A percentile compares a stretch with the other conserved stretches of the same genome.
These are phyloP conservation scores for Nematocida parisii DNA, from an alignment of 371 early-diverging fungal species.

Conservation along the genomic window DNA sequence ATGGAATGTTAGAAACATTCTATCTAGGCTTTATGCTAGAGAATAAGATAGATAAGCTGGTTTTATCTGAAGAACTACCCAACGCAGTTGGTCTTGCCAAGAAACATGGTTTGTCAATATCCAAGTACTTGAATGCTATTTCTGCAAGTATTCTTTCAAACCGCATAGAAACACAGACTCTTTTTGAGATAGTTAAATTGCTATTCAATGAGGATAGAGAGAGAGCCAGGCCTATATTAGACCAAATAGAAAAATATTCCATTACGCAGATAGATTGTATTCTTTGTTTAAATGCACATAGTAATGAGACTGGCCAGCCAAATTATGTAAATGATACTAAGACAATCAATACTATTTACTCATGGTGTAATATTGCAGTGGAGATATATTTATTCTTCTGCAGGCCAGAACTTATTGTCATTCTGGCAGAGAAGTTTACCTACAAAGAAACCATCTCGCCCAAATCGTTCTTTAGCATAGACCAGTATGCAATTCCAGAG, in stretches of 20 bases:
- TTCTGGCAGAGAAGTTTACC: constrained; percentile 2
- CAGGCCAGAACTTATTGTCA: constrained; percentile 10
- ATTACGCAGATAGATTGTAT: not conserved
- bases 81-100: constrained; percentile 11
- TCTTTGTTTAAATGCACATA: not conserved
- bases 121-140: not conserved
- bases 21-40: constrained; percentile 27
- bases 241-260: constrained; percentile 51
- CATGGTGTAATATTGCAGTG: constrained; percentile 12
- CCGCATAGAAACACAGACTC: not conserved
- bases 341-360: not conserved
- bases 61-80: not conserved
- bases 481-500: not conserved
- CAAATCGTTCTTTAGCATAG: not conserved
- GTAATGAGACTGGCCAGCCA: not conserved
- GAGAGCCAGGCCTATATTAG: not conserved
- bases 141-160: not conserved
- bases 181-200: constrained; percentile 22
- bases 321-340: not conserved
- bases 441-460: not conserved
- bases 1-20: constrained; percentile 52
- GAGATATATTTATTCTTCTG: not conserved
- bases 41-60: not conserved
- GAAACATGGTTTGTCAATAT: constrained; percentile 36
- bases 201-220: not conserved